Percentiles rank a stretch among this genome's conserved stretches.
Evolutionary conservation across 257 asterid species (phyloP).

Genomic region (Gentiana straminea): DNA sequence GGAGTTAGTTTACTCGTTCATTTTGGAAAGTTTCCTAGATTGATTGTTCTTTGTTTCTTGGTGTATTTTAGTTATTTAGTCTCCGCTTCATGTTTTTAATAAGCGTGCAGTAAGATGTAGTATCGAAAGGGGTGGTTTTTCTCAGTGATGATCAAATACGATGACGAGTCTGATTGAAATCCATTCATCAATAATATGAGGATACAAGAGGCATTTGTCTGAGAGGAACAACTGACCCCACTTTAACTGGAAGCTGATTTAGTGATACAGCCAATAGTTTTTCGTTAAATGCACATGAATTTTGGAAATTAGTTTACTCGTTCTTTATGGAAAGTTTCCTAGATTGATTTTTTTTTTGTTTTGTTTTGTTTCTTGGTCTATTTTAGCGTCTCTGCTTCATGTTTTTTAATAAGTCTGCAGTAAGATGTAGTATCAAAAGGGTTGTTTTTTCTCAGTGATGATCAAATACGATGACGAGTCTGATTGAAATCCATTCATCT

Average conservation of each 20-base stretch:
- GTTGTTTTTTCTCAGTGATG: constrained; percentile 5
- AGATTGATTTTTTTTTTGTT: neutral
- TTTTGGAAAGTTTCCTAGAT: too few species aligned
- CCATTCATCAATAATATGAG: constrained; percentile 7
- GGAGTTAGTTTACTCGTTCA: too few species aligned
- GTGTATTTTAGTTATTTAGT: too few species aligned
- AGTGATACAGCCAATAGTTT: too few species aligned
- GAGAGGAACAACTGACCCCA: constrained; percentile 7
- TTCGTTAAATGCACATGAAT: too few species aligned
- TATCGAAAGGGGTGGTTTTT: too few species aligned
- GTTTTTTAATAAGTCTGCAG: neutral
- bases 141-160: constrained; percentile 12
- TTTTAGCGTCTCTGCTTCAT: too few species aligned
- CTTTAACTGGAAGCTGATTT: too few species aligned
- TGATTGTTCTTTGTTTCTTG: too few species aligned
- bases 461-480: constrained; percentile 17
- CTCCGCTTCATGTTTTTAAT: neutral
- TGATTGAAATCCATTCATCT: constrained; percentile 15
- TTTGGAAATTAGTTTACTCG: too few species aligned
- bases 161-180: constrained; percentile 20
- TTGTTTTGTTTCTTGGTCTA: neutral
- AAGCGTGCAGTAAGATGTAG: neutral
- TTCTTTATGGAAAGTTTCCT: too few species aligned
- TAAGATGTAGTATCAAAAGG: too few species aligned
- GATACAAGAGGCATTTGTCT: constrained; percentile 19